Base-by-base conservation (phyloP, 768 basidiomycete species). In the Agrocybe praecox region DNA sequence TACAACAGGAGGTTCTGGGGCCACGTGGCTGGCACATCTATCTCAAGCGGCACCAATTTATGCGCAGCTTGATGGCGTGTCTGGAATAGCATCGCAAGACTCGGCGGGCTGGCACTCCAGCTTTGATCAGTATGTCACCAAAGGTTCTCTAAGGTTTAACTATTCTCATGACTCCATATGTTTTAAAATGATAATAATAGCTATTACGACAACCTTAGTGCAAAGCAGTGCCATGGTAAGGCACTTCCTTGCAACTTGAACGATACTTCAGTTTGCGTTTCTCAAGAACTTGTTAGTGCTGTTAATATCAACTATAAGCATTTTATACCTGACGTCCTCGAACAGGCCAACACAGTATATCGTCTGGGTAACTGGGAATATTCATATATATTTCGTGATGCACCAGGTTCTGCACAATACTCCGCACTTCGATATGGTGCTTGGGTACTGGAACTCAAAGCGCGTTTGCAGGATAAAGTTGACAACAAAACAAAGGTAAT, bases 321-420 rank as follows among this genome's bases (percentile, higher is more conserved):
- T n/a, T n/a, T n/a, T n/a, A n/a, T n/a, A n/a, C n/a, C n/a, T n/a
- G n/a, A n/a, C n/a, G n/a, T n/a, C n/a, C n/a, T n/a, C n/a, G n/a
- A 7, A 19, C 32, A 79, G 76, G 83, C 84, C 11, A 62, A 80
- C 54, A 76, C 74, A 0, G 83, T 85, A 2, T 86, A 79, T 60
- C 75, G 81, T 18, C 73, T 84, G 5, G 84, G 83, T 0, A 82
- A 83, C 56, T 86, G 83, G 82, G 84, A 86, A 65, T 85, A 86
- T 57, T 80, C 73, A 55, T 87, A 74, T 74, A 70, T 76, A 23
- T 81, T 65, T 65, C 73, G 80, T 1, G 79, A 80, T 49, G 79
- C 79, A 0, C 74, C 76, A 23, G 67, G 73, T 9, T 79, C 80
- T 1, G 67, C 78, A 0, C 61, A 74, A 53, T 81, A 80, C 49